Percentiles rank a stretch among this genome's conserved stretches.
phyloP scores from a whole-genome alignment of 345 rosid genomes.

The Streptanthus diversifolius region DNA sequence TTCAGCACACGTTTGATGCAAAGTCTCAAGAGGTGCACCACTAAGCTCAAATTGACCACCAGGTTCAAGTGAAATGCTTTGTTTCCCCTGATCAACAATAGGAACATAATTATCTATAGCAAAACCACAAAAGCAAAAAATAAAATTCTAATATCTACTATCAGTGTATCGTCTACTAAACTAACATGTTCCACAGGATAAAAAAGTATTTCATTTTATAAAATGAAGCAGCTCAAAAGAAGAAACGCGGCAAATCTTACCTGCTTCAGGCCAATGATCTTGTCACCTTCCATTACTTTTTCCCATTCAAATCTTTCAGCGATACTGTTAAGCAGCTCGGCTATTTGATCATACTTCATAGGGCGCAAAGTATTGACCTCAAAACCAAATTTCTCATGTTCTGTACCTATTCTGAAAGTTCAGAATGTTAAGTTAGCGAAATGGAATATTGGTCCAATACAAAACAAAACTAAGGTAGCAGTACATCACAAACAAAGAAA shows the following conservation, averaged over 20 bases:
- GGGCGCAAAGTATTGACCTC: slow-evolving; percentile 70
- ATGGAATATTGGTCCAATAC: not conserved
- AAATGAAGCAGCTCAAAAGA: not conserved
- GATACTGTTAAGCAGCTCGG: slow-evolving; percentile 83
- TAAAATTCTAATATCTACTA: not conserved
- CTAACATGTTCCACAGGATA: not conserved
- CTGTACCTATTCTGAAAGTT: slow-evolving; percentile 87
- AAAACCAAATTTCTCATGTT: slow-evolving; percentile 98
- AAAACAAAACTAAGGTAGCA: not conserved
- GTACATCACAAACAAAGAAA: not conserved
- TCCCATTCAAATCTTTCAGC: slow-evolving; percentile 99
- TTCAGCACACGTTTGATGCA: slow-evolving; percentile 99
- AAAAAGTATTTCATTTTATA: not conserved
- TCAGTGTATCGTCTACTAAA: not conserved
- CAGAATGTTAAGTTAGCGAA: slow-evolving; percentile 27
- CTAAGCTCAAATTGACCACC: slow-evolving; percentile 99
- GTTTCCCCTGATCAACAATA: slow-evolving; percentile 70
- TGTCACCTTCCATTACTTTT: slow-evolving; percentile 80
- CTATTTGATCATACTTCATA: slow-evolving; percentile 92
- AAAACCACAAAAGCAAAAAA: not conserved
- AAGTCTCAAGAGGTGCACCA: slow-evolving; percentile 98
- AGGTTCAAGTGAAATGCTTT: slow-evolving; percentile 97
- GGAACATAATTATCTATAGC: not conserved
- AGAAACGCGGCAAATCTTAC: slow-evolving; percentile 33
- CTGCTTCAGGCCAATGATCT: slow-evolving; percentile 93